Conservation (phyloP, 2,329 filamentous ascomycete genomes). For the Ceratocystis albifundus region DNA sequence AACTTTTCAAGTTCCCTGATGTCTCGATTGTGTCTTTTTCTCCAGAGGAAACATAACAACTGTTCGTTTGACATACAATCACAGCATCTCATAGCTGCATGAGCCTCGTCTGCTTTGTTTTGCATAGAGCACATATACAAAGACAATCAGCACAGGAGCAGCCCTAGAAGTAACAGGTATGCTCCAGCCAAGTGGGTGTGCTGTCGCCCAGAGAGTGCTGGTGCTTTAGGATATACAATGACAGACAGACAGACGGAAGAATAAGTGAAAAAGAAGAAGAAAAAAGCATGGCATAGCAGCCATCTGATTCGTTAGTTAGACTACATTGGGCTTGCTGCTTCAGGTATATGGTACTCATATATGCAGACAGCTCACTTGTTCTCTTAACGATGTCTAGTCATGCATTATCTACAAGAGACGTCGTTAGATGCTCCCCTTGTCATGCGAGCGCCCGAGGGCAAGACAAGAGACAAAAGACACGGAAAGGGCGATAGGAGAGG, state of each 20-base stretch:
- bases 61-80: neutral
- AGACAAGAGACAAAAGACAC: neutral
- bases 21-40: neutral
- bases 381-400: neutral
- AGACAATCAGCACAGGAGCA: neutral
- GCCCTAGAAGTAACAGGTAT: neutral
- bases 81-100: neutral
- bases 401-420: neutral
- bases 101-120: neutral
- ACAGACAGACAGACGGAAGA: neutral
- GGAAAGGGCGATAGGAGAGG: neutral
- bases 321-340: neutral
- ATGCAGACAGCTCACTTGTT: neutral
- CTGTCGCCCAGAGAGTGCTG: neutral
- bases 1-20: neutral
- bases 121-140: neutral
- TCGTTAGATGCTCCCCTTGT: constrained; percentile 6
- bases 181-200: neutral
- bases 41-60: neutral
- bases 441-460: neutral
- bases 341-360: neutral
- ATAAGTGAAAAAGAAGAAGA: neutral
- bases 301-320: neutral
- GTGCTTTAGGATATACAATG: neutral
- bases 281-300: neutral